Conservation (phyloP, 176 grass and related monocot genomes). For the Eleusine coracana region DNA sequence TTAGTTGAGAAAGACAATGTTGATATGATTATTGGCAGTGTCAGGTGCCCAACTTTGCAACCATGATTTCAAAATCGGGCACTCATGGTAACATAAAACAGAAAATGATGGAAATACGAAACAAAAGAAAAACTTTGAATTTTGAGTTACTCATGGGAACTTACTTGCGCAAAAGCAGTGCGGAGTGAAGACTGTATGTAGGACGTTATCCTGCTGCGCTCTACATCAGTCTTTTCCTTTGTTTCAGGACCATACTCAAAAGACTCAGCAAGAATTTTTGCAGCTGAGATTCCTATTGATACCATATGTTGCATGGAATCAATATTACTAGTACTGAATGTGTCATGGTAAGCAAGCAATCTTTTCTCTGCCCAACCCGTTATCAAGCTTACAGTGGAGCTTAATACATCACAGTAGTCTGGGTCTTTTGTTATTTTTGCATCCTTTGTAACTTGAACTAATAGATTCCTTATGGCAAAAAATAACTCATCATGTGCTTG, state of each 20-base stretch:
- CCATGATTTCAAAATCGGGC: background rate
- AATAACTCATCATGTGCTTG: conserved; percentile 68
- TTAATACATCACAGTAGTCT: conserved; percentile 82
- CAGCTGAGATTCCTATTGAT: conserved; percentile 67
- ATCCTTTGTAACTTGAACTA: conserved; percentile 78
- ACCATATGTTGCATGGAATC: conserved; percentile 68
- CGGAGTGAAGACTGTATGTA: conserved; percentile 78
- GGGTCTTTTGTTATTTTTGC: conserved; percentile 74
- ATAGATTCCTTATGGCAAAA: conserved; percentile 57
- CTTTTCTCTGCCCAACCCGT: conserved; percentile 78
- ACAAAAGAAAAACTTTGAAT: background rate
- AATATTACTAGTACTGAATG: conserved; percentile 70
- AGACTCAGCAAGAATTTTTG: conserved; percentile 68
- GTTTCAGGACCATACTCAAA: conserved; percentile 55
- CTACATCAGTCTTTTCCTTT: conserved; percentile 65
- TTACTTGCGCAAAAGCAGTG: conserved; percentile 85
- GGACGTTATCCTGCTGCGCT: conserved; percentile 59
- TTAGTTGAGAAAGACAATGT: background rate
- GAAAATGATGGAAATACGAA: background rate
- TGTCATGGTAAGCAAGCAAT: conserved; percentile 83
- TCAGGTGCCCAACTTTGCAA: conserved; percentile 31
- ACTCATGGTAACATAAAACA: background rate
- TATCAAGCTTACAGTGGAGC: conserved; percentile 71
- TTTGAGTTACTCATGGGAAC: conserved; percentile 25
- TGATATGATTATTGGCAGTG: background rate